Conservation (phyloP, 306 rosid species). For the Prunus dulcis region DNA sequence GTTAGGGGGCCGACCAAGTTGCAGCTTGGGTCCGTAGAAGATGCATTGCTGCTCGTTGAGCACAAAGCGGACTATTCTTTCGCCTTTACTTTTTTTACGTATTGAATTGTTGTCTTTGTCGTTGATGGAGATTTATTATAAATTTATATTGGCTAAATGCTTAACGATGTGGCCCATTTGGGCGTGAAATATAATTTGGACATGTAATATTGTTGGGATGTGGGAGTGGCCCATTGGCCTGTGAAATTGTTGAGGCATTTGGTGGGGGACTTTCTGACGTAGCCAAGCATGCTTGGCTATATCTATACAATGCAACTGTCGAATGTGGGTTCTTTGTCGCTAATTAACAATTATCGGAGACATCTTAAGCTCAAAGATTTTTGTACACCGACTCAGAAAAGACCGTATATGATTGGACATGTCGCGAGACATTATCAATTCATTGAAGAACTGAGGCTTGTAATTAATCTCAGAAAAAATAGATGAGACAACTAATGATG, state of each 20-base stretch:
- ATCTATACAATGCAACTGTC: not conserved
- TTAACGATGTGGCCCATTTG: not conserved
- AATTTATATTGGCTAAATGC: not conserved
- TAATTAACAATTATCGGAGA: not conserved
- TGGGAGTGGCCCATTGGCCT: slow-evolving; percentile 8
- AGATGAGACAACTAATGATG: no score
- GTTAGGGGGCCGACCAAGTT: no score
- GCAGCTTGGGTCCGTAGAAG: no score
- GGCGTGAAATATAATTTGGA: not conserved
- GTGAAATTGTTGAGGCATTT: slow-evolving; percentile 4
- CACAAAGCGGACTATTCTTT: no score
- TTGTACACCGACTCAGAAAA: not conserved
- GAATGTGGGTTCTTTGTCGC: not conserved
- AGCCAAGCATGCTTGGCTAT: slow-evolving; percentile 11
- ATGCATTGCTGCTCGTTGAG: no score
- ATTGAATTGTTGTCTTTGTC: no score
- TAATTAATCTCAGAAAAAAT: no score
- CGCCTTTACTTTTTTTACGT: no score
- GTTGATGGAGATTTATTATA: no score
- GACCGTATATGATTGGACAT: no score
- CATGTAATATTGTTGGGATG: slow-evolving; percentile 13
- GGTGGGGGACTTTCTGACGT: not conserved
- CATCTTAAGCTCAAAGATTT: not conserved
- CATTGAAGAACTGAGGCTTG: no score
- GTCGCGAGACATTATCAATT: no score